phyloP scores from a whole-genome alignment of 345 rosid species.

The Pistacia integerrima region DNA sequence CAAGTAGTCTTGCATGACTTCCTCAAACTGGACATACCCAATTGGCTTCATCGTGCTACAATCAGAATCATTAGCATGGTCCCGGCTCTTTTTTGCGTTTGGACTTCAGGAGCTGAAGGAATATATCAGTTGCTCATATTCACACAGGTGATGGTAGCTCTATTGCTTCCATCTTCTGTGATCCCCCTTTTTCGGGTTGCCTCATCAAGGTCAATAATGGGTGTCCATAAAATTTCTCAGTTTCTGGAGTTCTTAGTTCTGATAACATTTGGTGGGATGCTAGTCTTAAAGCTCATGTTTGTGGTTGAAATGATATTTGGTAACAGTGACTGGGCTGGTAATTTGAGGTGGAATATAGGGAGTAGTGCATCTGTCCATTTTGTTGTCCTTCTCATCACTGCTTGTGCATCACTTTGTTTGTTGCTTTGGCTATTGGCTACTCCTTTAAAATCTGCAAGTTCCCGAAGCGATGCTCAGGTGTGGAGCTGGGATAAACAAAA shows the following conservation, averaged over 20 bases:
- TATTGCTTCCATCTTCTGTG: slow-evolving; percentile 87
- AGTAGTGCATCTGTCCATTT: slow-evolving; percentile 54
- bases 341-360: slow-evolving; percentile 74
- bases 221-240: slow-evolving; percentile 75
- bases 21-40: slow-evolving; percentile 78
- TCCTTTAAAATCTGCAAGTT: slow-evolving; percentile 79
- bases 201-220: slow-evolving; percentile 86
- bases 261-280: slow-evolving; percentile 65
- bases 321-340: slow-evolving; percentile 84
- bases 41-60: slow-evolving; percentile 91
- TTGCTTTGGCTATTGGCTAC: slow-evolving; percentile 91
- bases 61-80: slow-evolving; percentile 76
- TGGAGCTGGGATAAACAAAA: slow-evolving; percentile 58
- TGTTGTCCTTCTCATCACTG: slow-evolving; percentile 56
- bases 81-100: slow-evolving; percentile 84
- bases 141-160: slow-evolving; percentile 80
- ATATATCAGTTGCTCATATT: slow-evolving; percentile 79
- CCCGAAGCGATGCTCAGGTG: slow-evolving; percentile 47
- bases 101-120: slow-evolving; percentile 94
- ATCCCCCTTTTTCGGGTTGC: slow-evolving; percentile 91
- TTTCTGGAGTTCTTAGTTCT: slow-evolving; percentile 67
- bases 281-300: slow-evolving; percentile 75
- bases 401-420: slow-evolving; percentile 70
- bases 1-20: slow-evolving; percentile 74
- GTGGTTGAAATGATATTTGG: slow-evolving; percentile 88